Evolutionary conservation across 306 rosid species (phyloP).

Genomic region (Quercus dentata): DNA sequence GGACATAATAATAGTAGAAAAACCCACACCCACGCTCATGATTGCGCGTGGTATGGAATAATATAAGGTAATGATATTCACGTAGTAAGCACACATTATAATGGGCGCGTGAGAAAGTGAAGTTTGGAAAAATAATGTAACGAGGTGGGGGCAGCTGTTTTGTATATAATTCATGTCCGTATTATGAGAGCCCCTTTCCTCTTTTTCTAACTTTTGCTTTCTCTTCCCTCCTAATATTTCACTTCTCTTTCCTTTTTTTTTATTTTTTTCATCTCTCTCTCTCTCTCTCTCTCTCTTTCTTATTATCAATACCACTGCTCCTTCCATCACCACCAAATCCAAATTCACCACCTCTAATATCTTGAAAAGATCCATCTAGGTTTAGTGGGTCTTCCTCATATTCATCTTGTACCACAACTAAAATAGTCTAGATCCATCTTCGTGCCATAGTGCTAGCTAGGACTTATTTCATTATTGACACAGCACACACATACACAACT

Average conservation of each 20-base stretch:
- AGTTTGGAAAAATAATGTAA: conserved; percentile 29
- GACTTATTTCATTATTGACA: conserved; percentile 8
- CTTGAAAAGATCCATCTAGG: conserved; percentile 30
- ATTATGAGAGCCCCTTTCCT: conserved; percentile 48
- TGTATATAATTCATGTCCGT: conserved; percentile 81
- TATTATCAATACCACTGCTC: conserved; percentile 25
- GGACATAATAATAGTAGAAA: conserved; percentile 45
- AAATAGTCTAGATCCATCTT: conserved; percentile 29
- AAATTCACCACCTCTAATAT: conserved; percentile 11
- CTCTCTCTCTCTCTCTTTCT: conserved; percentile 51
- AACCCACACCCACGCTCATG: conserved; percentile 50
- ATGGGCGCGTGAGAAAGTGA: conserved; percentile 16
- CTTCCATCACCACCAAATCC: neutral
- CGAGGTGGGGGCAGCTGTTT: conserved; percentile 62
- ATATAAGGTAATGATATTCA: conserved; percentile 1
- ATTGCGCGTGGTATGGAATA: conserved; percentile 55
- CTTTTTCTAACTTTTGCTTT: conserved; percentile 44
- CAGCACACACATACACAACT: conserved; percentile 1
- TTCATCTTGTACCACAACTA: conserved; percentile 4
- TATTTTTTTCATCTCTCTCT: neutral
- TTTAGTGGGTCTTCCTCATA: conserved; percentile 28
- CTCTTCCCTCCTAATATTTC: conserved; percentile 47
- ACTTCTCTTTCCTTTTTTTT: conserved; percentile 7
- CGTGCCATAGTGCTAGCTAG: neutral
- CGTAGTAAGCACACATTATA: conserved; percentile 18